Conservation (phyloP, 2,329 filamentous ascomycete genomes). For the Sclerotinia minor region DNA sequence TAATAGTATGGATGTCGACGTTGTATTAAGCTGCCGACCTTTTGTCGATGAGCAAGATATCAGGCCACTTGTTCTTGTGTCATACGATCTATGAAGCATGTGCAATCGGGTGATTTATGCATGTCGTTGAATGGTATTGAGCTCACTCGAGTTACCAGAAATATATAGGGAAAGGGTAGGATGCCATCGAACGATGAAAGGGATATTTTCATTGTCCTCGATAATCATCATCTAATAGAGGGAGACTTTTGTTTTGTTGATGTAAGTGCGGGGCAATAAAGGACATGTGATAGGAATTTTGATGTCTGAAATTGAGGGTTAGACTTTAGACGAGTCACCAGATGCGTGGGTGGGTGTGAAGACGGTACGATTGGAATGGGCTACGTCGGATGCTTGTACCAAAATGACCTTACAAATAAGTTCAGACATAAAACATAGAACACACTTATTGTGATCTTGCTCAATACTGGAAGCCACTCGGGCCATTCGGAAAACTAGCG, state of each 20-base stretch:
- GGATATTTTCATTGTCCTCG: no score
- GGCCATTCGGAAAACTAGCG: neutral
- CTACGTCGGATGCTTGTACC: neutral
- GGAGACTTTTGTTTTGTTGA: neutral
- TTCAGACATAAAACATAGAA: neutral
- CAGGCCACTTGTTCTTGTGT: conserved; percentile 8
- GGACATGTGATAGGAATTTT: neutral
- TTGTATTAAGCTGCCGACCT: neutral
- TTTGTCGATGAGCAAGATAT: neutral
- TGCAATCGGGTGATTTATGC: neutral
- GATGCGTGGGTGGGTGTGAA: neutral
- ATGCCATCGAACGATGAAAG: neutral
- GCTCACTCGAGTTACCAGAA: neutral
- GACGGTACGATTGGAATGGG: neutral
- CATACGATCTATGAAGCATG: neutral
- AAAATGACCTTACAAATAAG: neutral
- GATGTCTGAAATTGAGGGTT: neutral
- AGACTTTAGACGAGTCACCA: neutral
- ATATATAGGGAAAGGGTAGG: neutral
- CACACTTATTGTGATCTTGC: neutral
- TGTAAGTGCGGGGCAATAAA: neutral
- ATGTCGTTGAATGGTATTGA: neutral
- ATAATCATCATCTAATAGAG: neutral
- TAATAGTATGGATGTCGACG: neutral
- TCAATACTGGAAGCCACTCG: neutral